These are phyloP conservation scores for Physcia stellaris DNA, from an alignment of 495 filamentous ascomycete genomes.

Conservation along the genomic window DNA sequence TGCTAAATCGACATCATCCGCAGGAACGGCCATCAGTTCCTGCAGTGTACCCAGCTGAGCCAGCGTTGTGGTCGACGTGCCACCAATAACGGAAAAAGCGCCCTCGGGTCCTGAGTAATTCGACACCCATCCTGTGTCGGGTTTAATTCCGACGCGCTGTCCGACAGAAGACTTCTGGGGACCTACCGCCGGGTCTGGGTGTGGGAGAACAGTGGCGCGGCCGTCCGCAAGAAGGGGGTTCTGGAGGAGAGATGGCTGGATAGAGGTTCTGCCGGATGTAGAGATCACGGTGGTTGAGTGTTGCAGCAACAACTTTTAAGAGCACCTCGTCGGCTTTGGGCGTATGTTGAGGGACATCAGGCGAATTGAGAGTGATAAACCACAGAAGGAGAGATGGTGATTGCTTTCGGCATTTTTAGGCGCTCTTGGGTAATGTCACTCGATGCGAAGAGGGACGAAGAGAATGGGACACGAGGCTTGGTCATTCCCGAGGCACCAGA, in stretches of 20 bases:
- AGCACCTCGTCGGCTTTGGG: constrained; percentile 53
- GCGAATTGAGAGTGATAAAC: neutral
- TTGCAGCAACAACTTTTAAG: constrained; percentile 55
- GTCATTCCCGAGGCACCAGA: too few relatives aligned
- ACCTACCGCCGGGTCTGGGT: too few relatives aligned
- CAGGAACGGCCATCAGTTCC: constrained; percentile 54
- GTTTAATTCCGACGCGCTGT: too few relatives aligned
- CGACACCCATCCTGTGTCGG: constrained; percentile 55
- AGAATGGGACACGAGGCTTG: too few relatives aligned
- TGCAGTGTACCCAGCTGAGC: constrained; percentile 54
- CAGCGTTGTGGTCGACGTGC: constrained; percentile 43
- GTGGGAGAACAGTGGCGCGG: constrained; percentile 49
- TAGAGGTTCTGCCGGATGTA: constrained; percentile 89
- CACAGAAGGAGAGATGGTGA: neutral
- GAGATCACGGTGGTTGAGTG: constrained; percentile 85
- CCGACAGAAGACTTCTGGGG: too few relatives aligned
- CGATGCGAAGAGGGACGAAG: too few relatives aligned
- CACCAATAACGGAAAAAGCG: constrained; percentile 59
- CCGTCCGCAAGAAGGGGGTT: constrained; percentile 70
- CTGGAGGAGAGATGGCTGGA: constrained; percentile 63
- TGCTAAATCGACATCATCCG: constrained; percentile 57
- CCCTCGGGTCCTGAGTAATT: constrained; percentile 56
- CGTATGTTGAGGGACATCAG: constrained; percentile 36
- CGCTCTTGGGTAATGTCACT: too few relatives aligned
- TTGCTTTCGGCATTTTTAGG: too few relatives aligned